Conservation (phyloP, 345 rosid species). For the Lumnitzera racemosa region DNA sequence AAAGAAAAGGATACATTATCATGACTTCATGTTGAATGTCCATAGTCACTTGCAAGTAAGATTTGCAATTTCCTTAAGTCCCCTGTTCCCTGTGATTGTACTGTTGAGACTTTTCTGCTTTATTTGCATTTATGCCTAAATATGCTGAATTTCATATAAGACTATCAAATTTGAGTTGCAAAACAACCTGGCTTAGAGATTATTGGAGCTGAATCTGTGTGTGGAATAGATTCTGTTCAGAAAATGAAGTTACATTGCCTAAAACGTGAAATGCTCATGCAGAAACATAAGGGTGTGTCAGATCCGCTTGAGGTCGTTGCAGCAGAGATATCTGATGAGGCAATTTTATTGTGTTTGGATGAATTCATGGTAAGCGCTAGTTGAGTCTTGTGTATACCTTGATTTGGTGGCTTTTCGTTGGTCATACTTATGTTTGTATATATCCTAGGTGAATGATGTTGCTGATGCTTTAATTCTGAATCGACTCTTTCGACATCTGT, state of each 20-base stretch:
- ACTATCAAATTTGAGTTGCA: too few species aligned
- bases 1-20: conserved; percentile 95
- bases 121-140: too few species aligned
- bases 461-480: conserved; percentile 96
- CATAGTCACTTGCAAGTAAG: conserved; percentile 91
- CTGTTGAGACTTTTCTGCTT: too few species aligned
- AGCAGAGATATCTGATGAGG: conserved; percentile 89
- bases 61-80: conserved; percentile 1
- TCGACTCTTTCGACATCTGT: conserved; percentile 75
- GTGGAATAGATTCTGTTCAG: too few species aligned
- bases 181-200: too few species aligned
- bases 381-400: too few species aligned
- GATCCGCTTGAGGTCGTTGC: conserved; percentile 99
- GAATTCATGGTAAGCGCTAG: conserved; percentile 77
- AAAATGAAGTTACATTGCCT: too few species aligned
- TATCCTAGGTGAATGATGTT: conserved; percentile 77
- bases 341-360: conserved; percentile 78
- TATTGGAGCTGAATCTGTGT: conserved; percentile 9
- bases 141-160: too few species aligned
- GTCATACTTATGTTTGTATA: too few species aligned
- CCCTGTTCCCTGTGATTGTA: too few species aligned
- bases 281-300: conserved; percentile 88
- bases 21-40: conserved; percentile 94
- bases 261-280: conserved; percentile 16
- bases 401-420: too few species aligned